Evolutionary conservation across 129 eudicot genomes (phyloP), one percentile per base, ranked within the genome.

Genomic region (Smallanthus sonchifolius): DNA sequence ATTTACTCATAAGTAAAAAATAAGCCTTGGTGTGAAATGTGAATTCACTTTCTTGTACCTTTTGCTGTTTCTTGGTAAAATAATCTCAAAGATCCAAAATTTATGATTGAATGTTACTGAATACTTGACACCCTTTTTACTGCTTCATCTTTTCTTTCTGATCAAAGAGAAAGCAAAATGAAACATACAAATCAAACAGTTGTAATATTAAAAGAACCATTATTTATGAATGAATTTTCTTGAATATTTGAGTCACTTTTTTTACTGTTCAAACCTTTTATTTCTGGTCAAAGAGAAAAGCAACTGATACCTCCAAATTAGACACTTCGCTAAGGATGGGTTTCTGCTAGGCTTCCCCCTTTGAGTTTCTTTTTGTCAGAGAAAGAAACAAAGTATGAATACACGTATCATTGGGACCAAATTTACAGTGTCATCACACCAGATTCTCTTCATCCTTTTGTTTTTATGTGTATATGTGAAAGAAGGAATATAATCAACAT

Each of bases 301-400:
- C 64, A 64, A 64, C 6, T 65, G 73, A 32, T 51, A 32, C 52
- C 52, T 79, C 72, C 78, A 79, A 79, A 79, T 54, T 72, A 73
- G 51, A 72, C 68, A 71, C 73, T 79, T 79, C 64, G 83, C 70
- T 13, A 69, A 69, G 76, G 52, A 69, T 70, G 70, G 81, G 69
- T 70, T 72, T 68, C 75, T 76, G 73, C 67, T 67, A 54, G 57
- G 28, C 47, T 77, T 70, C 57, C 76, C 24, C 40, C 73, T 79
- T 52, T 72, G 78, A 65, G 59, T 72, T 79, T 57, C 77, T 79
- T 77, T 79, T 72, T 72, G 83, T 79, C 83, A 79, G 83, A 52
- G 57, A 72, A 79, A 79, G 78, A 72, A 61, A 79, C 82, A 64
- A 79, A 72, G 78, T 72, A 67, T 79, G 74, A 79, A 79, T 72